Base-by-base conservation (phyloP, 148 eudicot genomes). In the Vaccinium macrocarpon region DNA sequence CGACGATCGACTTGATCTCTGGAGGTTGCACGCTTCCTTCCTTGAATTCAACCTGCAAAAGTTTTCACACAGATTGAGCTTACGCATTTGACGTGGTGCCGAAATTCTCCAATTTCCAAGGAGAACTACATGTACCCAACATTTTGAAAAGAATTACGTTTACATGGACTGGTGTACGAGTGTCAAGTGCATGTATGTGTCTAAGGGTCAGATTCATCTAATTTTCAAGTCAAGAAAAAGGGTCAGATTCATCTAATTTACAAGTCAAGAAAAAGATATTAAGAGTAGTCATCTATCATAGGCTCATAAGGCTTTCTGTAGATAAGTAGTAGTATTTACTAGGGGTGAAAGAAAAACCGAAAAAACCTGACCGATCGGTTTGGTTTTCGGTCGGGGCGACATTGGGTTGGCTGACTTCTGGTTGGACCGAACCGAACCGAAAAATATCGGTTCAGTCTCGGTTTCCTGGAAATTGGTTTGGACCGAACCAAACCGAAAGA, bases 11-110 rank as follows among this genome's bases (percentile, higher is more conserved):
- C 88, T 97, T 97, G 83, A 97, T 93, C 80, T 92, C 94, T 27
- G 99, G 98, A 62, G 99, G 99, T 78, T 90, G 90, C 77, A 97
- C 89, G 82, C 82, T 87, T 46, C 98, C 98, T 90, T 97, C 99
- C 84, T 92, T 95, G 76, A 97, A 97, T 85, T 87, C 89, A 81
- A 97, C 99, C 98, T 96, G 93, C 81, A 87, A 27, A 48, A 75
- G 25, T 57, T 68, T 81, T 32, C 8, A 16, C 68, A 57, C 49
- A 61, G 81, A 76, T 59, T 13, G 25, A 86, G 32, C 59, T 52
- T 56, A 42, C 4, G 27, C 12, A 55, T 82, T 76, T 7, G 66
- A 57, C 6, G 12, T 71, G 64, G 57, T 82, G 38, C 55, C 29
- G 53, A 62, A 70, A 38, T 38, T 8, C 29, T 56, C 25, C 23